Evolutionary conservation across 345 rosid species (phyloP), one percentile per base, ranked within the genome.

Genomic region (Acer campestre): DNA sequence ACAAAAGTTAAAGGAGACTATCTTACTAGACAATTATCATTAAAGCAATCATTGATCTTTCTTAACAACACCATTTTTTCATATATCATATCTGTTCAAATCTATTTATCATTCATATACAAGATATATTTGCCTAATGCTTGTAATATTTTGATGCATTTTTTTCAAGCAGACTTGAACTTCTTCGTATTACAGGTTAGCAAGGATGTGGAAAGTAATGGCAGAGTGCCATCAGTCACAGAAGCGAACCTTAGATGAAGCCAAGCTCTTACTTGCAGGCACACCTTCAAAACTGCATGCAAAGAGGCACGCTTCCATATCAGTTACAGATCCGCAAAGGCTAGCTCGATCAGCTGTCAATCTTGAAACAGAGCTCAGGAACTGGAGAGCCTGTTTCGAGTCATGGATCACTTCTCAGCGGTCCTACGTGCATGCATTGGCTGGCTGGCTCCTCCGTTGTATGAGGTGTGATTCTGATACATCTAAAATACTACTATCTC

Each of bases 121-220:
- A 20, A 58, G 62, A 8, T 58, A 58, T 7, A 20, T n/a, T 58
- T 56, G 23, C 23, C 18, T 10, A 31, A 31, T 56, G 61, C 61
- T 56, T 56, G 55, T 56, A 56, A 56, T n/a, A 6, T 56, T 56
- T 56, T 56, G 61, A 56, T 9, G n/a, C 23, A 49, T 13, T 49
- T 49, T 49, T 3, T 49, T 14, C 17, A 17, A 49, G 55, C 55
- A 49, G 55, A 49, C 4, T 58, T n/a, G 62, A 58, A n/a, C 63
- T 64, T 69, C 25, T 51, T 6, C 64, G 13, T 16, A 44, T 55
- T 74, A 73, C 93, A 95, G 99, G 80, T 80, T 95, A 82, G 81
- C 89, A 68, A 83, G 80, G 67, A 95, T 95, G 98, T 95, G 99
- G 99, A 93, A 91, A 85, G 91, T 88, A 81, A 93, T 95, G 98